These are phyloP conservation scores for Sporothrix humicola DNA, from an alignment of 2,329 filamentous ascomycete species.

Conservation along the genomic window DNA sequence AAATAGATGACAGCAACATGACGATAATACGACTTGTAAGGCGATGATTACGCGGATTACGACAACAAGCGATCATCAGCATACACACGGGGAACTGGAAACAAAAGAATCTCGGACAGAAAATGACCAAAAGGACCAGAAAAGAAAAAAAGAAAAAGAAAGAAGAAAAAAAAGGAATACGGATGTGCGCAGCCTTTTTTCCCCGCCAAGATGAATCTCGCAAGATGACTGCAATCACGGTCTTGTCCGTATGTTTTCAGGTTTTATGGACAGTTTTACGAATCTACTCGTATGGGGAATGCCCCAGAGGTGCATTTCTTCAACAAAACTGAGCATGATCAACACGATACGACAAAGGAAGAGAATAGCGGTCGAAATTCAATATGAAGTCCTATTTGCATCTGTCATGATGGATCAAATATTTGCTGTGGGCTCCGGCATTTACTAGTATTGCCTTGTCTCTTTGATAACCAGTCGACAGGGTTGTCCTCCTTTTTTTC, in stretches of 20 bases:
- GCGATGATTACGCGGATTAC: background rate
- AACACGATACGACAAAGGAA: background rate
- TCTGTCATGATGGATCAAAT: too few relatives aligned
- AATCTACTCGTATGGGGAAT: background rate
- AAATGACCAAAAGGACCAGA: background rate
- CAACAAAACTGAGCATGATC: background rate
- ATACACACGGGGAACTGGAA: too few relatives aligned
- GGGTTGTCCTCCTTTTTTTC: too few relatives aligned
- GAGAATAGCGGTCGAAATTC: too few relatives aligned
- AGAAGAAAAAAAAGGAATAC: too few relatives aligned
- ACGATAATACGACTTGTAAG: background rate
- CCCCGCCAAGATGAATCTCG: background rate
- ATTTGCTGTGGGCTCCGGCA: too few relatives aligned
- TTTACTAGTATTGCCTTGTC: background rate
- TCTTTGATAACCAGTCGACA: background rate
- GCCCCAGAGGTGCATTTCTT: background rate
- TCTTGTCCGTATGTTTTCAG: constrained; percentile 4
- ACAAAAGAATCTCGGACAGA: too few relatives aligned
- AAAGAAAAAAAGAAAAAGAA: background rate
- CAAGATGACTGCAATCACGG: constrained; percentile 2
- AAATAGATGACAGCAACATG: background rate
- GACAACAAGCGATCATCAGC: background rate
- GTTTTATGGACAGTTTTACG: too few relatives aligned
- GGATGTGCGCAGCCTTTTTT: background rate
- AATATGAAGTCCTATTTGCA: too few relatives aligned